A percentile compares a stretch with the other conserved stretches of the same genome.
Evolutionary conservation across 768 basidiomycete species (phyloP).

Genomic region (Suillus spraguei): DNA sequence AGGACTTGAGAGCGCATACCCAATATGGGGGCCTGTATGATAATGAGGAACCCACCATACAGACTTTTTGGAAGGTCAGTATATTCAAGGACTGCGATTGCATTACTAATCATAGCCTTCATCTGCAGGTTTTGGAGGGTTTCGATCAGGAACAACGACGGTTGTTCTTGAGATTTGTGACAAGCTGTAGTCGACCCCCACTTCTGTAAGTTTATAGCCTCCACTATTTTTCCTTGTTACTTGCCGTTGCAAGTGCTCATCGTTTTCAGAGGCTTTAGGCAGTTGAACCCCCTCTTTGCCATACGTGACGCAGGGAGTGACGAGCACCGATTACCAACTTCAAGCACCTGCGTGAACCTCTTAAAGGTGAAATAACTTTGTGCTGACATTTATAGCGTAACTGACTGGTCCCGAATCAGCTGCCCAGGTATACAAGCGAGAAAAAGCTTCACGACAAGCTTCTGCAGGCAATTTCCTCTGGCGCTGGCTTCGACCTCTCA

Average conservation of each 20-base stretch:
- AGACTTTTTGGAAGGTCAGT: constrained; percentile 78
- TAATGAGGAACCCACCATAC: constrained; percentile 69
- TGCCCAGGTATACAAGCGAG: constrained; percentile 72
- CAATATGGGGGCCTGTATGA: constrained; percentile 83
- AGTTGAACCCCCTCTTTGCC: constrained; percentile 84
- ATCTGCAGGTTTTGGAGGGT: constrained; percentile 64
- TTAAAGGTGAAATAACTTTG: constrained; percentile 61
- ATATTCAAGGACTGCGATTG: constrained; percentile 5
- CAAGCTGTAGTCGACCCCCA: constrained; percentile 89
- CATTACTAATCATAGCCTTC: constrained; percentile 3
- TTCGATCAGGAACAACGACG: constrained; percentile 83
- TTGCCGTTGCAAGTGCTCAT: background rate
- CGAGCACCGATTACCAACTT: constrained; percentile 67
- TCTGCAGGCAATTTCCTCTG: constrained; percentile 82
- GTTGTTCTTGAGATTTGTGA: constrained; percentile 85
- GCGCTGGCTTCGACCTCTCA: constrained; percentile 93
- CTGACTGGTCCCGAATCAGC: constrained; percentile 39
- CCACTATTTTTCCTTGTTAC: background rate
- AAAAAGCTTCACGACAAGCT: constrained; percentile 71
- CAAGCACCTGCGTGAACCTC: constrained; percentile 91
- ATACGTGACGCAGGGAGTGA: constrained; percentile 84
- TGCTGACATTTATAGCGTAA: constrained; percentile 11
- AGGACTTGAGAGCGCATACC: constrained; percentile 77
- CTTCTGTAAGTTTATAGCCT: constrained; percentile 59
- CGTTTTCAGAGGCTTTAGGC: constrained; percentile 70